Evolutionary conservation across 139 green algal species (phyloP).

Genomic region (Raphidocelis subcapitata): DNA sequence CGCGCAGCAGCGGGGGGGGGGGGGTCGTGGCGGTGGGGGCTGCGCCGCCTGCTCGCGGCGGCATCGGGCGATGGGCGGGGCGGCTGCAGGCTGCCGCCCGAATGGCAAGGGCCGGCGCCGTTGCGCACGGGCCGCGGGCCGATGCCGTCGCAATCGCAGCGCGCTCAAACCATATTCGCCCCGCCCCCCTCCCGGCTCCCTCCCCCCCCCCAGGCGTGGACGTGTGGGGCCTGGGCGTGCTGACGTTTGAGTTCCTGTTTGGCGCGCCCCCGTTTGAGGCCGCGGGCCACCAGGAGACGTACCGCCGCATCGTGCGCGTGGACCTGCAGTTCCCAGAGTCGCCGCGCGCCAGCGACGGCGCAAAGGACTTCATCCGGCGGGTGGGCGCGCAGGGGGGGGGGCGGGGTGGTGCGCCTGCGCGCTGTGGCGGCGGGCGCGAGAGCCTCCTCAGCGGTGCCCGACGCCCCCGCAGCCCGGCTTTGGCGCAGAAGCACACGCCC

Average conservation of each 20-base stretch:
- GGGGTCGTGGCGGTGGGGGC: not conserved
- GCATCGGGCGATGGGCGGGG: too few relatives aligned
- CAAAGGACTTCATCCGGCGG: slow-evolving; percentile 84
- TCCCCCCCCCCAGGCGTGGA: slow-evolving; percentile 79
- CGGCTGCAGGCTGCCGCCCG: not conserved
- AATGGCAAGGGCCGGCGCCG: not conserved
- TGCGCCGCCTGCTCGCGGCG: too few relatives aligned
- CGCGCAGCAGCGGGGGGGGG: not conserved
- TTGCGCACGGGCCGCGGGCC: not conserved
- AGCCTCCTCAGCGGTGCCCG: not conserved
- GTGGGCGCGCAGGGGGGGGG: slow-evolving; percentile 21
- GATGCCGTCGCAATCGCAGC: not conserved
- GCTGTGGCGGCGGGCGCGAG: not conserved
- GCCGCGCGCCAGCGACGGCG: slow-evolving; percentile 54
- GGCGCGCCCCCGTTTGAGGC: slow-evolving; percentile 94
- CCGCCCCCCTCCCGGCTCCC: too few relatives aligned
- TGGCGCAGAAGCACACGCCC: not conserved
- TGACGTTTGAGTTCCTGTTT: slow-evolving; percentile 97
- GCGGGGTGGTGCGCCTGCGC: not conserved
- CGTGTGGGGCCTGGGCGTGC: slow-evolving; percentile 94
- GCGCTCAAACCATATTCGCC: too few relatives aligned
- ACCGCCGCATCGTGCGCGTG: slow-evolving; percentile 87
- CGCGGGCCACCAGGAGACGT: slow-evolving; percentile 80
- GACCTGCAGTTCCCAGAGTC: slow-evolving; percentile 84
- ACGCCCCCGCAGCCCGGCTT: not conserved